phyloP scores from a whole-genome alignment of 257 asterid species.

The Nicotiana noctiflora region DNA sequence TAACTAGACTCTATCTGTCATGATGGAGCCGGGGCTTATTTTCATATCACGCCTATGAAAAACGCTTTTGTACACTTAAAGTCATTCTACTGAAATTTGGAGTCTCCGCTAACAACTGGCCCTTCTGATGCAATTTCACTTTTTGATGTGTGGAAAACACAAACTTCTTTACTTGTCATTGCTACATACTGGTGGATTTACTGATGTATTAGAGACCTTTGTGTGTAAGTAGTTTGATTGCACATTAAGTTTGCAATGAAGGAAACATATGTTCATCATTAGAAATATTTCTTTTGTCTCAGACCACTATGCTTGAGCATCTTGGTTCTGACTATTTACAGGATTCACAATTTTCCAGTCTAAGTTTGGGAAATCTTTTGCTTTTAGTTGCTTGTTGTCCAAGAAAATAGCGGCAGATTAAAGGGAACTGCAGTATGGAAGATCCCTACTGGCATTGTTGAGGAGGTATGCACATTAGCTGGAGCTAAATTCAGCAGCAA shows the following conservation, averaged over 20 bases:
- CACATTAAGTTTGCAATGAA: not conserved
- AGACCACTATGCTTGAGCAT: not conserved
- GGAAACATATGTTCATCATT: not conserved
- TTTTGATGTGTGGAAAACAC: too few species aligned
- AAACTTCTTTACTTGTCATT: not conserved
- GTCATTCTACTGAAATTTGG: not conserved
- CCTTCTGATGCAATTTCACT: too few species aligned
- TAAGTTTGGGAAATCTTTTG: slow-evolving; percentile 4
- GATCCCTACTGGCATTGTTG: slow-evolving; percentile 67
- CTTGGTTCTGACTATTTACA: not conserved
- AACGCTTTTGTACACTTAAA: not conserved
- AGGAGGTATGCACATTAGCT: slow-evolving; percentile 34
- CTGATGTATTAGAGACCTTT: not conserved
- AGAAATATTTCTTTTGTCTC: not conserved
- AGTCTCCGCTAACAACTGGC: not conserved
- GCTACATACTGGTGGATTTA: not conserved
- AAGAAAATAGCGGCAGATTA: slow-evolving; percentile 51
- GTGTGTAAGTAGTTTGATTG: not conserved
- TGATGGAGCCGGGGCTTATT: not conserved
- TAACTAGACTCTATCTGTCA: not conserved
- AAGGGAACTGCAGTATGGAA: slow-evolving; percentile 57
- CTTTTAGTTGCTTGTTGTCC: slow-evolving; percentile 65
- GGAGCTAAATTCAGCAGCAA: not conserved
- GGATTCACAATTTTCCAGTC: not conserved
- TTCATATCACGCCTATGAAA: not conserved